Conservation (phyloP, 2,329 filamentous ascomycete genomes). For the Neopestalotiopsis sp. region DNA sequence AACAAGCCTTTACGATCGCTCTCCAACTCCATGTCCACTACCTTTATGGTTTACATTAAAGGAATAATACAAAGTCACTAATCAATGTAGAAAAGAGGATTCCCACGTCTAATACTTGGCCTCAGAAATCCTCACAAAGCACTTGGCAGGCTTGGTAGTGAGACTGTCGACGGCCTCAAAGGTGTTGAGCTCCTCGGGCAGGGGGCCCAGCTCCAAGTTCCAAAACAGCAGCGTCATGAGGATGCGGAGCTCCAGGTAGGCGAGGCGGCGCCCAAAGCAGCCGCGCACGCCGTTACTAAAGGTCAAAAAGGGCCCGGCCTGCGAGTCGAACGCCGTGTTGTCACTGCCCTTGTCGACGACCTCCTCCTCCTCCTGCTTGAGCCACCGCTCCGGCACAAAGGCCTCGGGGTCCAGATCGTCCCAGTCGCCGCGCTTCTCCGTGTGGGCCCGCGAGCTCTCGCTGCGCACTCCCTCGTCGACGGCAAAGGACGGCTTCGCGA, state of each 20-base stretch:
- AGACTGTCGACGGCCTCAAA: constrained; percentile 25
- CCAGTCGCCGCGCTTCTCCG: constrained; percentile 16
- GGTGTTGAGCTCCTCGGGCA: constrained; percentile 25
- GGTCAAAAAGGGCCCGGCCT: constrained; percentile 21
- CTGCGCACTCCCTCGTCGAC: constrained; percentile 20
- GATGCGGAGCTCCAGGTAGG: constrained; percentile 34
- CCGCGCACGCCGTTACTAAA: constrained; percentile 21
- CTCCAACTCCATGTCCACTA: too few relatives aligned
- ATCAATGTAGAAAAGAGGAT: not conserved
- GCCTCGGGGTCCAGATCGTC: constrained; percentile 11
- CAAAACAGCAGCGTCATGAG: constrained; percentile 34
- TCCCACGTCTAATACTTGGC: not conserved
- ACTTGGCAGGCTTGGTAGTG: constrained; percentile 27
- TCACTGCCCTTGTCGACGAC: not conserved
- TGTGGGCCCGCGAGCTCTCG: constrained; percentile 18
- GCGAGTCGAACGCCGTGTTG: constrained; percentile 14
- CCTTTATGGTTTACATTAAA: too few relatives aligned
- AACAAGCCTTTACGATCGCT: too few relatives aligned
- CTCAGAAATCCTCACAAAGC: constrained; percentile 20
- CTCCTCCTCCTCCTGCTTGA: constrained; percentile 10
- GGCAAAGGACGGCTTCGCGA: constrained; percentile 10
- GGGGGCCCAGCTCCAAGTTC: constrained; percentile 30
- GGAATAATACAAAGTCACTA: not conserved
- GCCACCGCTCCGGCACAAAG: constrained; percentile 23
- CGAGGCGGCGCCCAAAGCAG: constrained; percentile 27